These are phyloP conservation scores for Chaetomium tenue DNA, from an alignment of 495 filamentous ascomycete species.

Conservation along the genomic window DNA sequence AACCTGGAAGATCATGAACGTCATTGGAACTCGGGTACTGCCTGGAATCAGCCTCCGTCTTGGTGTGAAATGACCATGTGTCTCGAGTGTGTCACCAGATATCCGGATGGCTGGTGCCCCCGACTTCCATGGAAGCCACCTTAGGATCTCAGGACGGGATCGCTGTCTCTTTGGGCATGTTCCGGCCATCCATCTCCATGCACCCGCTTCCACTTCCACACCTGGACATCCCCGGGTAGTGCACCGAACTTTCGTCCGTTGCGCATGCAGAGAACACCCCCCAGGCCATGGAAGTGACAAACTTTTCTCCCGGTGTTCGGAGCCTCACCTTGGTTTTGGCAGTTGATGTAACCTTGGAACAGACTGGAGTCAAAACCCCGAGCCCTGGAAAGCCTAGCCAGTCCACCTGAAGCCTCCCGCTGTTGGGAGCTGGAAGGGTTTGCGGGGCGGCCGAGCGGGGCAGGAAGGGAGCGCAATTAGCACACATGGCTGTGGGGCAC, in stretches of 20 bases:
- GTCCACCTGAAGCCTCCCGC: neutral
- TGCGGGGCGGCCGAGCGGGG: conserved; percentile 6
- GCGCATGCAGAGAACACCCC: neutral
- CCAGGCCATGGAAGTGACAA: neutral
- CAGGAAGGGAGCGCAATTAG: conserved; percentile 2
- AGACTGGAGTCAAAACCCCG: too few relatives aligned
- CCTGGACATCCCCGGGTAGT: too few relatives aligned
- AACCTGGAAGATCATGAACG: neutral
- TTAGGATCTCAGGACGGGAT: too few relatives aligned
- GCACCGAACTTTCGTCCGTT: neutral
- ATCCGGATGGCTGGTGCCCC: neutral
- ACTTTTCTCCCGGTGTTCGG: conserved; percentile 10
- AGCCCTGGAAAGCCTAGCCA: neutral
- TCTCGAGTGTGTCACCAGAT: neutral
- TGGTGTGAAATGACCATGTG: neutral
- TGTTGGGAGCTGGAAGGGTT: neutral
- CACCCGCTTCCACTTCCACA: too few relatives aligned
- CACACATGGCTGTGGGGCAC: conserved; percentile 12
- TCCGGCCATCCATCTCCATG: too few relatives aligned
- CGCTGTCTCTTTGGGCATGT: too few relatives aligned
- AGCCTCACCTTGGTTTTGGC: conserved; percentile 7
- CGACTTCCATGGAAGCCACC: too few relatives aligned
- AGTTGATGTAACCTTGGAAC: conserved; percentile 9
- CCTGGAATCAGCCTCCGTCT: neutral
- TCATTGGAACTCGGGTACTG: neutral